These are phyloP conservation scores for Paramyrothecium sp. DNA, from an alignment of 2,329 filamentous ascomycete genomes.

Conservation along the genomic window DNA sequence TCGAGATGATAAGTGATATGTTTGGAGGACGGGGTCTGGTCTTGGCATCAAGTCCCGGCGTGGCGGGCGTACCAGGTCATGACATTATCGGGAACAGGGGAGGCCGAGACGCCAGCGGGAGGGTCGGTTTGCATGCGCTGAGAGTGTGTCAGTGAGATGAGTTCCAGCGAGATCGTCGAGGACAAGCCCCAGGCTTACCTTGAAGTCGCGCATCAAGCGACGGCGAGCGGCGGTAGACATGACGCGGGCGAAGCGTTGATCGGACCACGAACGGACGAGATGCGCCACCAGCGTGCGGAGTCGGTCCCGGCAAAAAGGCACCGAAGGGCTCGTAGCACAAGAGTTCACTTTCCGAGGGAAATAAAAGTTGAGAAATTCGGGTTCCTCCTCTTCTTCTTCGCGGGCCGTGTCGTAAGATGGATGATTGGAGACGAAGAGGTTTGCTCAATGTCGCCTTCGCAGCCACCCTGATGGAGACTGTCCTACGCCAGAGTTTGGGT, in stretches of 20 bases:
- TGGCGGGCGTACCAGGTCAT: slow-evolving; percentile 79
- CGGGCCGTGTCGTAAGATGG: neutral
- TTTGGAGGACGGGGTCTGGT: neutral
- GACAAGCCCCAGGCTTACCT: slow-evolving; percentile 56
- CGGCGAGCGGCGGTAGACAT: slow-evolving; percentile 92
- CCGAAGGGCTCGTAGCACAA: no score
- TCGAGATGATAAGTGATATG: slow-evolving; percentile 12
- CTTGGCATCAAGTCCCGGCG: neutral
- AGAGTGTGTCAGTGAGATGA: slow-evolving; percentile 9
- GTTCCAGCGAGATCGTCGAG: slow-evolving; percentile 1
- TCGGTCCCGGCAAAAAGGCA: neutral
- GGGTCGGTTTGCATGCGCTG: slow-evolving; percentile 99
- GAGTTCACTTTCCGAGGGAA: no score
- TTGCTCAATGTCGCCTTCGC: neutral
- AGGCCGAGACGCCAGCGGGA: slow-evolving; percentile 93
- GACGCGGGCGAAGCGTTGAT: slow-evolving; percentile 11
- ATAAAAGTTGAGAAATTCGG: neutral
- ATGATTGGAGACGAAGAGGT: neutral
- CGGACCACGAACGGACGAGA: neutral
- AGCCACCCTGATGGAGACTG: neutral
- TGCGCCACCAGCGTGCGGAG: neutral
- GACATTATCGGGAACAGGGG: slow-evolving; percentile 92
- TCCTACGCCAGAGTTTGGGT: neutral
- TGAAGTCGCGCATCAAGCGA: slow-evolving; percentile 98
- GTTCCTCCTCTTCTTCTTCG: neutral